A percentile compares a stretch with the other conserved stretches of the same genome.
Conservation (phyloP, 805 yeast species). For the Yamadazyma scolyti region DNA sequence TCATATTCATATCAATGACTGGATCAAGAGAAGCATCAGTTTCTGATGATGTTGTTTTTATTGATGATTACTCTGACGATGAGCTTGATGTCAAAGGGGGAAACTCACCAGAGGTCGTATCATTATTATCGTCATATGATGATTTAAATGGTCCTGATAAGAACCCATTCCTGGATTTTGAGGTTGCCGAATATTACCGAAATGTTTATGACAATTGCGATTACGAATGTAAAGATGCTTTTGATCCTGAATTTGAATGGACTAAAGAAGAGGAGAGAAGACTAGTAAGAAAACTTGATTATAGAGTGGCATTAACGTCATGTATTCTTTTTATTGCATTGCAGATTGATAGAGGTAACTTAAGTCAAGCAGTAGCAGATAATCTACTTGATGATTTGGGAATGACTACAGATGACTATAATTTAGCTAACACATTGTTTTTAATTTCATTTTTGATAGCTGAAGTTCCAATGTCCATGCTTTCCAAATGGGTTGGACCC, state of each 20-base stretch:
- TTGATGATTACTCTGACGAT: no score
- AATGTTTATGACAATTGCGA: conserved; percentile 24
- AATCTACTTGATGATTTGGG: conserved; percentile 28
- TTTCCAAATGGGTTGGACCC: conserved; percentile 59
- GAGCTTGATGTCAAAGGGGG: no score
- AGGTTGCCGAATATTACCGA: conserved; percentile 26
- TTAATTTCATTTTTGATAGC: conserved; percentile 38
- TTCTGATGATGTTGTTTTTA: no score
- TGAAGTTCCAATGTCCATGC: conserved; percentile 57
- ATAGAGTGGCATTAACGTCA: conserved; percentile 18
- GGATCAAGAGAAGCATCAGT: no score
- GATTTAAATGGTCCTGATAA: conserved; percentile 8
- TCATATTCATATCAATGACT: no score
- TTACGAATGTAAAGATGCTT: conserved; percentile 30
- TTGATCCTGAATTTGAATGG: conserved; percentile 35
- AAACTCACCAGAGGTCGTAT: no score
- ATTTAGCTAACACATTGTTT: conserved; percentile 37
- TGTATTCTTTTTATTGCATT: conserved; percentile 20
- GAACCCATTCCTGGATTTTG: conserved; percentile 24
- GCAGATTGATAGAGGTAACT: conserved; percentile 21
- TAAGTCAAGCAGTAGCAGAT: conserved; percentile 20
- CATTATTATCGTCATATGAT: neutral
- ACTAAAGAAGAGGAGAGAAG: conserved; percentile 26
- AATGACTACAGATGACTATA: conserved; percentile 35
- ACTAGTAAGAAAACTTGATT: conserved; percentile 16